Evolutionary conservation across 257 asterid genomes (phyloP), one percentile per base, ranked within the genome.

Genomic region (Rubia yunnanensis): DNA sequence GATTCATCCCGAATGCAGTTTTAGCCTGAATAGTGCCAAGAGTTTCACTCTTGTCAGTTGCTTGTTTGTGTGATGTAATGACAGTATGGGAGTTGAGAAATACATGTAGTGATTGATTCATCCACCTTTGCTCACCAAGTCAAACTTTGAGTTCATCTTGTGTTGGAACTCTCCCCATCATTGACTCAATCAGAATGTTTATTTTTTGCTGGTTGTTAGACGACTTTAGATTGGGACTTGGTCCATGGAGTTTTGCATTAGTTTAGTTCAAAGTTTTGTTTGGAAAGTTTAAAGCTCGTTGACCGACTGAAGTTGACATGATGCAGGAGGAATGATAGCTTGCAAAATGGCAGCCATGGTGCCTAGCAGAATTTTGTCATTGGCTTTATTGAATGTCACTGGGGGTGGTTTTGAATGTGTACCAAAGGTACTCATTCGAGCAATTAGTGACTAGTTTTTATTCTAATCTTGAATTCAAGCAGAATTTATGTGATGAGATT

Each of bases 361-460:
- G 10, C 98, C 98, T 9, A 75, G 75, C 53, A 79, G 98, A 77
- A 65, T 94, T 70, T 77, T 65, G 41, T 91, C 99, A 66, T 75
- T 94, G 84, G 99, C 95, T 81, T 84, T 94, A 73, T 70, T 94
- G 73, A 94, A 94, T 79, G 99, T 88, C 36, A 94, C 99, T 0
- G 98, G 99, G 70, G 99, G 99, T 74, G 99, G 99, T 73, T 88
- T 83, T 71, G 92, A 94, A 81, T 90, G 98, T 69, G 72, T 94
- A 64, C 99, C 99, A 60, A 91, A 80, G 96, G 99, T 94, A 79
- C 22, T 23, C 13, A 5, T 17, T 24, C 49, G 24, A 35, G 55
- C 22, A 10, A 22, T 53, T 24, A 53, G 28, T 23, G 3, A 5
- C 22, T 55, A 8, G 28, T 9, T 14, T 14, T n/a, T n/a, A n/a